Evolutionary conservation across 805 yeast species (phyloP).

Genomic region (Saturnispora zaruensis): DNA sequence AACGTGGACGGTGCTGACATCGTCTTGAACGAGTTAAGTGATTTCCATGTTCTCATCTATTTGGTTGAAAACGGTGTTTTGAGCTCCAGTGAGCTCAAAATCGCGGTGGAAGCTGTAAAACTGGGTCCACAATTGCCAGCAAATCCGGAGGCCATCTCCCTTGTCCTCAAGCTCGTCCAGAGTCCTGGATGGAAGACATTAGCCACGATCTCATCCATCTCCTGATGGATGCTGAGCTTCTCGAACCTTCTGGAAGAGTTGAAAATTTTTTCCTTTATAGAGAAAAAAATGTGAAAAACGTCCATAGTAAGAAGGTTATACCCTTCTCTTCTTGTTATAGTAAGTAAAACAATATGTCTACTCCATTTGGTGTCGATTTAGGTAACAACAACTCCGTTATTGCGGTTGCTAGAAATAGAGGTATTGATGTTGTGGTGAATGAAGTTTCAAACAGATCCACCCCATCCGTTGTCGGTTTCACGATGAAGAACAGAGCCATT

Average conservation of each 20-base stretch:
- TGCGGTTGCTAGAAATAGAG: conserved; percentile 97
- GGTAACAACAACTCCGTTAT: conserved; percentile 92
- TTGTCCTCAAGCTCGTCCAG: not conserved
- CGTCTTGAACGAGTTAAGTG: conserved; percentile 32
- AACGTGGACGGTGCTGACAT: conserved; percentile 1
- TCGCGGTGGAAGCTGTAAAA: not conserved
- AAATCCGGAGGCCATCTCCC: not conserved
- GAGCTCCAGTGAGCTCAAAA: not conserved
- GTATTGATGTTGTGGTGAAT: conserved; percentile 95
- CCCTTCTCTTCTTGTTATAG: not conserved
- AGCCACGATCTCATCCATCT: conserved; percentile 36
- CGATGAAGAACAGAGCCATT: conserved; percentile 76
- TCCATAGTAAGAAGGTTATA: not conserved
- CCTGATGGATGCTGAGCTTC: conserved; percentile 7
- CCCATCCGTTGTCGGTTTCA: conserved; percentile 84
- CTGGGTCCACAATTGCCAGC: not conserved
- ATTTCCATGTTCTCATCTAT: conserved; percentile 70
- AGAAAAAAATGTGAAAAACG: conserved; percentile 3
- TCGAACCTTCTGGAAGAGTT: conserved; percentile 4
- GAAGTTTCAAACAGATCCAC: conserved; percentile 98
- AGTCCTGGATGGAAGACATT: conserved; percentile 74
- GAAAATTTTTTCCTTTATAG: not conserved
- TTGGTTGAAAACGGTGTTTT: conserved; percentile 22
- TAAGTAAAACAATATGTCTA: conserved; percentile 48
- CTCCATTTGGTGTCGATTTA: conserved; percentile 96